These are phyloP conservation scores for Margaritispora aquatica DNA, from an alignment of 495 filamentous ascomycete species.

Conservation along the genomic window DNA sequence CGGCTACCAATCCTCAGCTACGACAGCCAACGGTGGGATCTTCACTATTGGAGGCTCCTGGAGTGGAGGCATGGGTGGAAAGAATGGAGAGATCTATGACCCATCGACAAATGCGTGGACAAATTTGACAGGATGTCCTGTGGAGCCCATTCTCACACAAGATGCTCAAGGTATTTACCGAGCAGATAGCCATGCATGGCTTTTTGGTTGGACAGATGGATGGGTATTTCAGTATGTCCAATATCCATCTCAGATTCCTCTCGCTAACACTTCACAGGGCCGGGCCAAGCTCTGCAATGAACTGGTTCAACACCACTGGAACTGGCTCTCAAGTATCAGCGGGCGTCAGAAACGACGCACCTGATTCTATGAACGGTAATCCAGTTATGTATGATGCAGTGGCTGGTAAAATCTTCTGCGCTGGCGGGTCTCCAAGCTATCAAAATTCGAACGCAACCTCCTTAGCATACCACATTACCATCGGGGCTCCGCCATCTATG, in stretches of 20 bases:
- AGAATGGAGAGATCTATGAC: conserved; percentile 52
- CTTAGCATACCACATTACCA: conserved; percentile 43
- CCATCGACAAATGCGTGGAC: conserved; percentile 25
- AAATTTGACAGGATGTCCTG: conserved; percentile 30
- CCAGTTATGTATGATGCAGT: conserved; percentile 53
- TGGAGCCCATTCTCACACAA: conserved; percentile 42
- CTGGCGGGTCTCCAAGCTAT: conserved; percentile 45
- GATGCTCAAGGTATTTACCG: conserved; percentile 41
- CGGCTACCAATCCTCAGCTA: conserved; percentile 51
- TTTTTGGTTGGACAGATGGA: conserved; percentile 52
- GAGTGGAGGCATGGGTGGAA: conserved; percentile 34
- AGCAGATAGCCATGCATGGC: conserved; percentile 52
- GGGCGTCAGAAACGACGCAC: conserved; percentile 32
- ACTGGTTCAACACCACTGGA: conserved; percentile 47
- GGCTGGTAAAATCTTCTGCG: conserved; percentile 46
- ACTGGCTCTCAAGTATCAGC: conserved; percentile 33
- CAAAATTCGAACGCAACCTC: conserved; percentile 30
- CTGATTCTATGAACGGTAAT: conserved; percentile 47
- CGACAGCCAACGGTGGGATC: conserved; percentile 45
- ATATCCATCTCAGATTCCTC: not conserved
- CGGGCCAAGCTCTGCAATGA: conserved; percentile 48
- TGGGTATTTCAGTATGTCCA: conserved; percentile 32
- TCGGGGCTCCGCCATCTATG: conserved; percentile 27
- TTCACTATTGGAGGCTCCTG: conserved; percentile 59
- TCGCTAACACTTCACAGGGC: conserved; percentile 36